These are phyloP conservation scores for Fonsecaea nubica DNA, from an alignment of 2,329 filamentous ascomycete genomes.

Conservation along the genomic window DNA sequence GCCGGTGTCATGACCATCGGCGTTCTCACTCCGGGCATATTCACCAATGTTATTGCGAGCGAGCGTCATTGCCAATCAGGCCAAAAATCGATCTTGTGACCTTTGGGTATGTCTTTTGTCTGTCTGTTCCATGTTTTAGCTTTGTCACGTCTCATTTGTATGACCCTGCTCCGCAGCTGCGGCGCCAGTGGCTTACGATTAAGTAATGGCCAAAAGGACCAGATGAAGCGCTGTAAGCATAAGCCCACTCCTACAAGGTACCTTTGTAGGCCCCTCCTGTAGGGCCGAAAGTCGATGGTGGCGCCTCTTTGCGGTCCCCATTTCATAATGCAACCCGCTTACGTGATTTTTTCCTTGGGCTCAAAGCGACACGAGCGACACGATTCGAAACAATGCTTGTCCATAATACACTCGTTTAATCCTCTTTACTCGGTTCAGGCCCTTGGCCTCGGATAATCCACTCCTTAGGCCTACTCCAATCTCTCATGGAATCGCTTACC, in stretches of 20 bases:
- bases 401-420: not conserved
- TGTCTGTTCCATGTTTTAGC: not conserved
- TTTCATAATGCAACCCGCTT: constrained; percentile 10
- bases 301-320: not conserved
- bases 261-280: not conserved
- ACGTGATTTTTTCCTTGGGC: not conserved
- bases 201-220: constrained; percentile 3
- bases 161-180: not conserved
- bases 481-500: not conserved
- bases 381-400: too few relatives aligned
- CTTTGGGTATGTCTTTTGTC: not conserved
- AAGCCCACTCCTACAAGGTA: too few relatives aligned
- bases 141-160: not conserved
- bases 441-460: not conserved
- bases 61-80: not conserved
- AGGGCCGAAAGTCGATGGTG: not conserved
- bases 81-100: not conserved
- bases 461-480: not conserved
- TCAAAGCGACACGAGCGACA: not conserved
- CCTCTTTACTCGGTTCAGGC: not conserved
- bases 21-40: not conserved
- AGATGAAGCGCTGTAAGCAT: not conserved
- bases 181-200: not conserved
- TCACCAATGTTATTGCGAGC: not conserved
- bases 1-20: not conserved